phyloP scores from a whole-genome alignment of 257 asterid species.

The Lithospermum erythrorhizon region DNA sequence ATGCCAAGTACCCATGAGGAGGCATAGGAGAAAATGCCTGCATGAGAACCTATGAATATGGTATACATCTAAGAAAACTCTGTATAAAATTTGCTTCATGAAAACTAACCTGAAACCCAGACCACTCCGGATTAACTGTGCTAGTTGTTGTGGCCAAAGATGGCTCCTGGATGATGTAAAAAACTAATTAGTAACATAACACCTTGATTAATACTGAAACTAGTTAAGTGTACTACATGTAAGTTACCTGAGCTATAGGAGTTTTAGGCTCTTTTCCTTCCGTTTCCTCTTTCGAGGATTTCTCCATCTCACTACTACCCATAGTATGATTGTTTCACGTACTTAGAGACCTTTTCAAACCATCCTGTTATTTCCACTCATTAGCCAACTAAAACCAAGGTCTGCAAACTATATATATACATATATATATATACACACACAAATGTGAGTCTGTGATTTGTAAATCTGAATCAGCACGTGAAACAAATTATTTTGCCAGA shows the following conservation, averaged over 20 bases:
- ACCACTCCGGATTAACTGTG: slow-evolving; percentile 67
- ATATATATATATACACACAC: no score
- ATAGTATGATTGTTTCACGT: slow-evolving; percentile 33
- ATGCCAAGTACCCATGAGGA: slow-evolving; percentile 75
- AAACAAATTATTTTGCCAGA: background rate
- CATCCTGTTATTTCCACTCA: slow-evolving; percentile 24
- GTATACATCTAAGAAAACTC: background rate
- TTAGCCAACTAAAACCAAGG: slow-evolving; percentile 4
- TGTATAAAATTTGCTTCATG: background rate
- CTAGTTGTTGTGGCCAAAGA: slow-evolving; percentile 47
- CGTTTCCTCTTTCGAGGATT: slow-evolving; percentile 63
- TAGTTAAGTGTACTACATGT: background rate
- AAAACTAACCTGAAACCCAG: slow-evolving; percentile 78
- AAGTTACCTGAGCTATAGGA: background rate
- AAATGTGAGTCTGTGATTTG: no score
- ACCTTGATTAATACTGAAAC: background rate
- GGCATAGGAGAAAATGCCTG: slow-evolving; percentile 86
- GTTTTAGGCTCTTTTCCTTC: slow-evolving; percentile 50
- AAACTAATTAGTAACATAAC: background rate
- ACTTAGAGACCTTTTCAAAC: slow-evolving; percentile 21
- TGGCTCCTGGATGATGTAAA: slow-evolving; percentile 46
- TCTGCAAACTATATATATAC: background rate
- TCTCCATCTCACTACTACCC: slow-evolving; percentile 78
- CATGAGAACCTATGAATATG: slow-evolving; percentile 7
- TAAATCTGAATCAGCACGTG: background rate